Base-by-base conservation (phyloP, 2,329 filamentous ascomycete species). In the Didymella exigua region DNA sequence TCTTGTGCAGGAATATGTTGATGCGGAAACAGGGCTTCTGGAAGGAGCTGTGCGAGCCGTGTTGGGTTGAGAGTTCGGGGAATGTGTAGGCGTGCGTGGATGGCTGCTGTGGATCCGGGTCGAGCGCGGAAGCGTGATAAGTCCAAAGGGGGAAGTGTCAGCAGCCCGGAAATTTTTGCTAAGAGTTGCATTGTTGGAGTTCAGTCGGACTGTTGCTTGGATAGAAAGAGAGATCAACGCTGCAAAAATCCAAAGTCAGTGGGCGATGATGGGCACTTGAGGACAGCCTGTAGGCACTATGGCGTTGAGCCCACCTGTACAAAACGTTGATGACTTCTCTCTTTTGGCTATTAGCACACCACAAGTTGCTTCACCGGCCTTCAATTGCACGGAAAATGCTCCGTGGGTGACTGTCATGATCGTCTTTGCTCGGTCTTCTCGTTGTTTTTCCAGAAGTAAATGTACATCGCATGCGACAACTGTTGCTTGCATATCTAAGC, bases 1-100 rank as follows among this genome's bases (percentile, higher is more conserved):
- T 57, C 33, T 43, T 46, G 37, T 43, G 48, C 27, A 58, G 51
- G 40, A 58, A 26, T n/a, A 58, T 47, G 16, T 44, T 38, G 42
- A 48, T 44, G 23, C 43, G 36, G 26, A 58, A 48, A 33, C 52
- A 54, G 9, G 27, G 45, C 36, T 49, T 26, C 14, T 14, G 42
- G 38, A 49, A 49, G 30, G 43, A 49, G 6, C 26, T 13, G 8
- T 31, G 18, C 10, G 13, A 7, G 16, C 26, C 14, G 8, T 37
- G 21, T 18, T 33, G 27, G 5, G 51, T 42, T 11, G 14, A 13
- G 1, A 58, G 21, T 31, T 58, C 47, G 2, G 24, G 29, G 47
- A 54, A 58, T 4, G 29, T 51, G 27, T 44, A 59, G 13, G 38
- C 38, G 27, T 34, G 21, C 19, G 19, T 23, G 5, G 42, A 21